phyloP scores from a whole-genome alignment of 305 asterid genomes.

The Fraxinus dipetala region DNA sequence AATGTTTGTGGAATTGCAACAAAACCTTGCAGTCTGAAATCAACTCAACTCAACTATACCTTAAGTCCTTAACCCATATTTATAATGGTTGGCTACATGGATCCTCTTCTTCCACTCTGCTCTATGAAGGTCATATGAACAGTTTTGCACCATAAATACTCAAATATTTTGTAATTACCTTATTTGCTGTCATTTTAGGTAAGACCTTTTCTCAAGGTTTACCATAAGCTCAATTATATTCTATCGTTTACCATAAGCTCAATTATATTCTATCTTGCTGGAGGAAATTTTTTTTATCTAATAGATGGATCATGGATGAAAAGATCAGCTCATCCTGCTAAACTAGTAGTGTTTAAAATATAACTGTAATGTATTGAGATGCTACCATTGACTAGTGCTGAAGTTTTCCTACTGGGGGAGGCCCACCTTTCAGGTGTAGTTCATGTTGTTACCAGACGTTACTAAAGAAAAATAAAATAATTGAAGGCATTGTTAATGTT shows the following conservation, averaged over 20 bases:
- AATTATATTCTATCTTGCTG: neutral
- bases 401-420: neutral
- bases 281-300: neutral
- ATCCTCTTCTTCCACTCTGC: neutral
- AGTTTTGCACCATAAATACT: neutral
- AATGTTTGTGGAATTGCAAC: neutral
- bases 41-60: neutral
- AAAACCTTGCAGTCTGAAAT: neutral
- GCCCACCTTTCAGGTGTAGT: neutral
- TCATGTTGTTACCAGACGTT: neutral
- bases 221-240: neutral
- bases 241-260: neutral
- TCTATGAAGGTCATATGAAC: neutral
- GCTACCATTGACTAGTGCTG: neutral
- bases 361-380: neutral
- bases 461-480: neutral
- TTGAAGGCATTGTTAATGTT: neutral
- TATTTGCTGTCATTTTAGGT: neutral
- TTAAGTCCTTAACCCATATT: neutral
- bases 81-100: neutral
- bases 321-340: neutral
- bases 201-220: neutral
- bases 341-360: neutral
- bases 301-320: neutral
- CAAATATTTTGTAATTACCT: neutral